Evolutionary conservation across 176 grass and related monocot species (phyloP), one percentile per base, ranked within the genome.

Genomic region (Zoysia pacifica): DNA sequence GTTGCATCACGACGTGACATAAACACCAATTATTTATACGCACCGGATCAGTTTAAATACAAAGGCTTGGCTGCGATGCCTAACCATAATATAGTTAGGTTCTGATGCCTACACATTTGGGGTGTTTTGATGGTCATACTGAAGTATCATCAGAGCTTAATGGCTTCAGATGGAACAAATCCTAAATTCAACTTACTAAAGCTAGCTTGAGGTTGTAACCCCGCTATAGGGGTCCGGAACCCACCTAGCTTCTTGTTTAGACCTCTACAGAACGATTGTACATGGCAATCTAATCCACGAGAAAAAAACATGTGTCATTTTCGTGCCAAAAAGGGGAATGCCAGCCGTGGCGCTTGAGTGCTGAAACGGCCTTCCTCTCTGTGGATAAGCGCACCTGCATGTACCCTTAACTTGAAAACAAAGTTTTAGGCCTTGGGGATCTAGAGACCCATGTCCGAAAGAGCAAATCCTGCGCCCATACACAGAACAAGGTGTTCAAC

Each of bases 321-420:
- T 84, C 75, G 35, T 81, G 87, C 82, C 78, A 73, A 85, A 89
- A 89, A 85, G 72, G 82, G 77, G 82, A 81, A 89, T 81, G 87
- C 7, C 37, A 59, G 73, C 73, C 78, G 72, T 18, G 65, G 50
- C 66, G 60, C 48, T 86, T 73, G 87, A 78, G 87, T 89, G 83
- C 3, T 69, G 67, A 62, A 5, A 2, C 48, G 62, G 40, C 42
- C 48, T 77, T 77, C 58, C 20, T 9, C 42, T 19, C 9, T 78
- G 14, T 43, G 77, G 82, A 89, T 85, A 66, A 81, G 58, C 38
- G 66, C 19, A 11, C 50, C 58, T 41, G 39, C 87, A 79, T 28
- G 28, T 16, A 16, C n/a, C 65, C 82, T 82, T 86, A 48, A 68
- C 79, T 86, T 86, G n/a, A 48, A 86, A 82, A 82, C 83, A 78